Conservation (phyloP, 305 asterid genomes). For the Stenogyne calaminthoides region DNA sequence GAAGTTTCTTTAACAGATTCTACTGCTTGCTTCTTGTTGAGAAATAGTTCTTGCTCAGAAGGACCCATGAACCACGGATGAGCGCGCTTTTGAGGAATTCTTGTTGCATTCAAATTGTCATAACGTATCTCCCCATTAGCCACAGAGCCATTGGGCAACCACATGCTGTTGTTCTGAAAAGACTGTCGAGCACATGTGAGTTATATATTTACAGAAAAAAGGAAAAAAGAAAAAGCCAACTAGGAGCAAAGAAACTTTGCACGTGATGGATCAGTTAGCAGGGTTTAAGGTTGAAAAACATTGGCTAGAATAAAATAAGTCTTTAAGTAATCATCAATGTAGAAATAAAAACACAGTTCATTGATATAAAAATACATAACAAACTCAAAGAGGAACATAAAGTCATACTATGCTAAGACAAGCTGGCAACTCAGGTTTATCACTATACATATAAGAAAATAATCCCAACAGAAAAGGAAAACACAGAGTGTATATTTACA, state of each 20-base stretch:
- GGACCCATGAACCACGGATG: conserved; percentile 48
- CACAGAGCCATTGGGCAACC: conserved; percentile 51
- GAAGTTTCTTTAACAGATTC: conserved; percentile 42
- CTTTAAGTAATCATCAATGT: neutral
- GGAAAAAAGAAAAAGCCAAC: neutral
- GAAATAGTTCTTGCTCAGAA: conserved; percentile 43
- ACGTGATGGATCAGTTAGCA: neutral
- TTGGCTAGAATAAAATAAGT: neutral
- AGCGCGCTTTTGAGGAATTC: conserved; percentile 57
- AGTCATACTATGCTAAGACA: neutral
- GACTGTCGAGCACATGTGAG: conserved; percentile 41
- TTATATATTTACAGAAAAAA: neutral
- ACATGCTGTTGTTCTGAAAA: conserved; percentile 52
- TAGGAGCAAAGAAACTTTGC: neutral
- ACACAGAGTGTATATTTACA: neutral
- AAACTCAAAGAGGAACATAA: neutral
- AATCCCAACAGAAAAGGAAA: neutral
- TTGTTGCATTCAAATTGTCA: conserved; percentile 45
- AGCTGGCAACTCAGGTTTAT: conserved; percentile 13
- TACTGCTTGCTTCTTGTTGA: conserved; percentile 63
- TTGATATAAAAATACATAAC: neutral
- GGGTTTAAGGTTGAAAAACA: conserved; percentile 17
- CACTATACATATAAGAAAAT: neutral
- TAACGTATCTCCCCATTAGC: conserved; percentile 43
- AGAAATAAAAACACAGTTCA: conserved; percentile 7